Evolutionary conservation across 1,284 basidiomycete species (phyloP), one percentile per base, ranked within the genome.

Genomic region (Marasmius oreades): DNA sequence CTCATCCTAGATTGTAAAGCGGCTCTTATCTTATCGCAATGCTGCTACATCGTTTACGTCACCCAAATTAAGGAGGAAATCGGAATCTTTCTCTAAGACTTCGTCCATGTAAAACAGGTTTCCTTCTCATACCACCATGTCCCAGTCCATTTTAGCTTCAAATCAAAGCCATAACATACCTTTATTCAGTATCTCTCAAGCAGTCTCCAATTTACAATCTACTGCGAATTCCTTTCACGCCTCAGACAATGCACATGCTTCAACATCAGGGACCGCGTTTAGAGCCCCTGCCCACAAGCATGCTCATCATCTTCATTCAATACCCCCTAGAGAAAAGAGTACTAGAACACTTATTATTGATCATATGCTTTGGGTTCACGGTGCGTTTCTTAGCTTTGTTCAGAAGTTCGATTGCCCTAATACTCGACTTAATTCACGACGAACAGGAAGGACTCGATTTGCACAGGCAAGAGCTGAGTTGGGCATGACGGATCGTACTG

Each of bases 361-460:
- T 70, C 87, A 92, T 69, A 81, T 90, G 75, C 74, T 92, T 56
- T 92, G 87, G 88, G 86, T 87, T 5, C 90, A 92, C 69, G 77
- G 77, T 77, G 50, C 42, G 75, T 62, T 18, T 36, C 33, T 47
- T 31, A n/a, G 24, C 36, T 31, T 26, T 39, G 16, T 16, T 20
- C 16, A 42, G 24, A 34, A 11, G 26, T 51, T 24, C 18, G 33
- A 31, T 33, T 5, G 10, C n/a, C 22, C 18, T 33, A 28, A 39
- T 44, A 42, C 52, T 36, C 33, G 37, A n/a, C 37, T 57, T 12
- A 5, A 20, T 37, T 20, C 31, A n/a, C n/a, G n/a, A n/a, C n/a
- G 16, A 46, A 59, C 59, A 56, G 58, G 22, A 55, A 75, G 83
- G 80, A 90, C 90, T n/a, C 81, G 90, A 57, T 88, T 90, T 62